phyloP scores from a whole-genome alignment of 1,284 basidiomycete species.

The Leccinum solheimii region DNA sequence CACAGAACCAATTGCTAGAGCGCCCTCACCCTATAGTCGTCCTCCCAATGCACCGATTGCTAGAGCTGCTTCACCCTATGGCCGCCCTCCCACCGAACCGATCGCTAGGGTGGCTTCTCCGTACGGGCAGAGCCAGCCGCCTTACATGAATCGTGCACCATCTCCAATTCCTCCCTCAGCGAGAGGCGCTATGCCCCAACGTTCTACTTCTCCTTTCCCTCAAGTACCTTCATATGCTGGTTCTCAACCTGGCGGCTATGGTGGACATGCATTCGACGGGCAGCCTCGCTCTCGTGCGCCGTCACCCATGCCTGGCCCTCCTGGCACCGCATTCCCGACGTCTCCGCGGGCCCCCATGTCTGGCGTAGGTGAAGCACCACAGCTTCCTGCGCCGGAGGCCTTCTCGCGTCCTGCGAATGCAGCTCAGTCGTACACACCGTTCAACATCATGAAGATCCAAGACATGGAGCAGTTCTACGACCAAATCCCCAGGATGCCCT shows the following conservation, averaged over 20 bases:
- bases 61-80: constrained; percentile 21
- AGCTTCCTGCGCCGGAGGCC: constrained; percentile 63
- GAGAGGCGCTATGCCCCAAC: constrained; percentile 30
- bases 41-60: constrained; percentile 15
- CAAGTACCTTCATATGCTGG: constrained; percentile 36
- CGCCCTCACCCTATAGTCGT: constrained; percentile 30
- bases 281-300: constrained; percentile 40
- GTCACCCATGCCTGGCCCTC: constrained; percentile 40
- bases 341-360: constrained; percentile 36
- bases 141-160: constrained; percentile 30
- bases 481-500: constrained; percentile 66
- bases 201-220: constrained; percentile 39
- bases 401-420: constrained; percentile 70
- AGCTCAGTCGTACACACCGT: constrained; percentile 56
- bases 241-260: constrained; percentile 40
- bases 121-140: constrained; percentile 23
- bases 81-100: constrained; percentile 19
- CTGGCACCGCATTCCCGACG: constrained; percentile 21
- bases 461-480: constrained; percentile 73
- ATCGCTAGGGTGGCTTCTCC: constrained; percentile 30
- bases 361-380: constrained; percentile 36
- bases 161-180: constrained; percentile 30
- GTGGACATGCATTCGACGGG: constrained; percentile 56
- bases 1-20: constrained; percentile 27
- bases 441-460: constrained; percentile 56